Evolutionary conservation across 2,329 filamentous ascomycete genomes (phyloP), one percentile per base, ranked within the genome.

Genomic region (Simplicillium sp.): DNA sequence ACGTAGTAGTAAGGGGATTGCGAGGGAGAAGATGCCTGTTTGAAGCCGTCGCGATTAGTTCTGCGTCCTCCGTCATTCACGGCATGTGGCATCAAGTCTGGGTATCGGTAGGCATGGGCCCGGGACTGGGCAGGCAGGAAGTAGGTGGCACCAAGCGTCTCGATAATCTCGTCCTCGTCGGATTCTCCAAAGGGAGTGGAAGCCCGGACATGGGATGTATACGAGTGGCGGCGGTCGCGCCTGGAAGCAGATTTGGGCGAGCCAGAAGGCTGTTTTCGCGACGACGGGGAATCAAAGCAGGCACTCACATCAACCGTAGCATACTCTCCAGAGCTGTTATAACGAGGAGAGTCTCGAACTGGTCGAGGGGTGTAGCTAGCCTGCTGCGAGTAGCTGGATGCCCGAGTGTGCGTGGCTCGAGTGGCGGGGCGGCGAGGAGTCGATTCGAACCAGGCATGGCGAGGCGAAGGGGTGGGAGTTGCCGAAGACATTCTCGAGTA

Each of bases 241-340:
- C 62, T 65, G 54, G 57, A 47, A 38, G 48, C 46, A 46, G 51
- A 49, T 48, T 55, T 53, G 50, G 50, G 56, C 40, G 54, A 56
- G 50, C 53, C 56, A 47, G 56, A 58, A 48, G 52, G 55, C 53
- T 61, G 55, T 51, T 52, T 48, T 49, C 61, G 61, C 56, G 62
- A 62, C 56, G 60, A 63, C 50, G 66, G 61, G 56, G 63, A 69
- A 60, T 65, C 70, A 61, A 62, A 55, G 62, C 71, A 71, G 54
- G 62, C 61, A 79, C 75, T 79, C 75, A 79, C 75, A 77, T 78
- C 75, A 65, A 72, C 73, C 64, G 75, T 77, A 64, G 72, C 74
- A 67, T 79, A 79, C 56, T 75, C 66, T 59, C 75, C 75, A 56
- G 67, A 70, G 68, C 74, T 78, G 58, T 71, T 77, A 66, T 75